Evolutionary conservation across 495 filamentous ascomycete genomes (phyloP).

Genomic region (Penicillium flavigenum): DNA sequence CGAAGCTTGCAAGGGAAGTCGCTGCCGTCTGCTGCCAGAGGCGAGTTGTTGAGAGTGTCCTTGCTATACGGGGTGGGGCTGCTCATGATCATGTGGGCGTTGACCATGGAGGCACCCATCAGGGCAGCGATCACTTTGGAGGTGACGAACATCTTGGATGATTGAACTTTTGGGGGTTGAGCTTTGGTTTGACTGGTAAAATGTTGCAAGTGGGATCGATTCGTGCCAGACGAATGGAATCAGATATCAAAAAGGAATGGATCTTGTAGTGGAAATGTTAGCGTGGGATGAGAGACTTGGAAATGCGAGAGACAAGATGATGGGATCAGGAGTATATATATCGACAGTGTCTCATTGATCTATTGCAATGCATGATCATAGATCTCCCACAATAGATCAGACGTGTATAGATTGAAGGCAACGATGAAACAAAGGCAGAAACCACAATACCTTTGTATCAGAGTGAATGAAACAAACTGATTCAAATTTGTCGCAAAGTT

Average conservation of each 20-base stretch:
- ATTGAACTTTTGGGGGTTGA: conserved; percentile 15
- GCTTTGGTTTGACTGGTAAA: conserved; percentile 27
- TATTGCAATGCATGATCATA: background rate
- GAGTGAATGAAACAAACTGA: conserved; percentile 16
- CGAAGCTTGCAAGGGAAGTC: conserved; percentile 79
- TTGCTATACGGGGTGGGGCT: conserved; percentile 64
- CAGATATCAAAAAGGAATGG: conserved; percentile 22
- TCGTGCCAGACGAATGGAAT: conserved; percentile 48
- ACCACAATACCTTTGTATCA: conserved; percentile 26
- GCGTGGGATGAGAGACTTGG: conserved; percentile 6
- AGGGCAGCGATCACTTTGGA: conserved; percentile 37
- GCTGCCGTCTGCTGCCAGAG: conserved; percentile 56
- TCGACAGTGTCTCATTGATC: background rate
- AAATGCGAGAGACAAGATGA: background rate
- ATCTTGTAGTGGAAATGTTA: conserved; percentile 13
- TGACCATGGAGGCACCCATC: conserved; percentile 49
- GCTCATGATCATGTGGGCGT: conserved; percentile 70
- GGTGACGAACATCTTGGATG: conserved; percentile 40
- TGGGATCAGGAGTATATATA: conserved; percentile 1
- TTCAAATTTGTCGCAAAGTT: background rate
- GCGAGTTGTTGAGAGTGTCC: conserved; percentile 54
- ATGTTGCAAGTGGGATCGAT: conserved; percentile 24
- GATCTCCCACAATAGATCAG: background rate
- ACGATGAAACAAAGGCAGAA: conserved; percentile 9
- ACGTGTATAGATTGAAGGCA: conserved; percentile 3